Conservation (phyloP, 1,284 basidiomycete genomes). For the Tausonia pullulans region DNA sequence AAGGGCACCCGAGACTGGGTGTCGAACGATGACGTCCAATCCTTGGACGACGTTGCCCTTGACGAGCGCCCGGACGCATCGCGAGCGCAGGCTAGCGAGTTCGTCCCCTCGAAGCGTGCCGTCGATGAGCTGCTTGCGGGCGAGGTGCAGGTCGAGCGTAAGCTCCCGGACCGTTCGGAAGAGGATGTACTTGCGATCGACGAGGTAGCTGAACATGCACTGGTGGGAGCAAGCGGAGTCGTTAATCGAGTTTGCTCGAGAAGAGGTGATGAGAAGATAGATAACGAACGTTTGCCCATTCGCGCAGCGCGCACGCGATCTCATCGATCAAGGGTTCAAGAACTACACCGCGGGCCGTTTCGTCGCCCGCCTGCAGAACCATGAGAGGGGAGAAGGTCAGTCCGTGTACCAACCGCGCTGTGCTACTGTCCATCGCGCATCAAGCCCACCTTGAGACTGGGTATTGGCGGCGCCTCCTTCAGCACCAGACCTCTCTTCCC, state of each 20-base stretch:
- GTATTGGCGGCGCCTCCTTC: conserved; percentile 80
- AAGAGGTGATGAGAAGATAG: too few species aligned
- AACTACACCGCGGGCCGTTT: conserved; percentile 61
- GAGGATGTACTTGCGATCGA: conserved; percentile 74
- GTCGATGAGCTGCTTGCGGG: conserved; percentile 76
- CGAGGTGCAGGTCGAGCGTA: conserved; percentile 81
- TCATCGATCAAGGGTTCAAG: conserved; percentile 89
- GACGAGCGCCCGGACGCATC: conserved; percentile 79
- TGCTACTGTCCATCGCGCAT: too few species aligned
- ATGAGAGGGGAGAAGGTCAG: too few species aligned
- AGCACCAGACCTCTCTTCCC: conserved; percentile 27
- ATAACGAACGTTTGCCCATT: conserved; percentile 57
- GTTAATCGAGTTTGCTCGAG: too few species aligned
- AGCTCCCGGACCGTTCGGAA: conserved; percentile 80
- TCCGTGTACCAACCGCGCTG: too few species aligned
- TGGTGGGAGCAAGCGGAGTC: conserved; percentile 17
- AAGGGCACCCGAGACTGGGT: conserved; percentile 79
- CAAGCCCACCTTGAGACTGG: conserved; percentile 50
- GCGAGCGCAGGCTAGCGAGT: conserved; percentile 64
- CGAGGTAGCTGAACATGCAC: conserved; percentile 76
- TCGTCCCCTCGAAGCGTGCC: conserved; percentile 83
- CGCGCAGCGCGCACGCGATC: conserved; percentile 87
- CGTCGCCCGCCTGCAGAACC: conserved; percentile 59
- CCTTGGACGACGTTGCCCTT: conserved; percentile 84
- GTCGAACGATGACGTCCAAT: conserved; percentile 87